Percentiles rank a stretch among this genome's conserved stretches.
Evolutionary conservation across 257 asterid species (phyloP).

Genomic region (Solanum gracilifrons): DNA sequence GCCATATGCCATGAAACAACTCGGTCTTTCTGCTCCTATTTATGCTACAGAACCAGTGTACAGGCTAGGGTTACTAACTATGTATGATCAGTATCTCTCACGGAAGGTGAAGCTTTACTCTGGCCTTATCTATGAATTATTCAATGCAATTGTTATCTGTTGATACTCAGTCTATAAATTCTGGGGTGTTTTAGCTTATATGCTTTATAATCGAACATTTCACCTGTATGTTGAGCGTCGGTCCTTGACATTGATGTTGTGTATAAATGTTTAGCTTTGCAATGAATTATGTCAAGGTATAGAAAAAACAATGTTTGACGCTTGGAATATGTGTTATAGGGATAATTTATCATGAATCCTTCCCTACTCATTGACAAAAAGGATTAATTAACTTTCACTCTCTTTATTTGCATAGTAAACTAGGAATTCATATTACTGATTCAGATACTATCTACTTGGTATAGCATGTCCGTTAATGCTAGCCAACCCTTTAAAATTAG

Average conservation of each 20-base stretch:
- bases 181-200: neutral
- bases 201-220: neutral
- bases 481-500: neutral
- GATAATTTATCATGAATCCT: neutral
- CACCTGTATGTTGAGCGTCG: neutral
- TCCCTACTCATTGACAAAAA: neutral
- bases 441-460: neutral
- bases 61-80: constrained; percentile 87
- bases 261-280: neutral
- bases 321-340: neutral
- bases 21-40: constrained; percentile 81
- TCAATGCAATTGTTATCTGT: neutral
- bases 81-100: constrained; percentile 92
- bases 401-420: neutral
- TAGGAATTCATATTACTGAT: neutral
- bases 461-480: neutral
- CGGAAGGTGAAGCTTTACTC: constrained; percentile 57
- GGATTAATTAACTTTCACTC: neutral
- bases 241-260: neutral
- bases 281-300: neutral
- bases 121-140: neutral
- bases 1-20: constrained; percentile 83
- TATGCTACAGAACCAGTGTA: constrained; percentile 93
- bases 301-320: neutral
- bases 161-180: neutral